Conservation (phyloP, 768 basidiomycete genomes). For the Pulveroboletus sp. region DNA sequence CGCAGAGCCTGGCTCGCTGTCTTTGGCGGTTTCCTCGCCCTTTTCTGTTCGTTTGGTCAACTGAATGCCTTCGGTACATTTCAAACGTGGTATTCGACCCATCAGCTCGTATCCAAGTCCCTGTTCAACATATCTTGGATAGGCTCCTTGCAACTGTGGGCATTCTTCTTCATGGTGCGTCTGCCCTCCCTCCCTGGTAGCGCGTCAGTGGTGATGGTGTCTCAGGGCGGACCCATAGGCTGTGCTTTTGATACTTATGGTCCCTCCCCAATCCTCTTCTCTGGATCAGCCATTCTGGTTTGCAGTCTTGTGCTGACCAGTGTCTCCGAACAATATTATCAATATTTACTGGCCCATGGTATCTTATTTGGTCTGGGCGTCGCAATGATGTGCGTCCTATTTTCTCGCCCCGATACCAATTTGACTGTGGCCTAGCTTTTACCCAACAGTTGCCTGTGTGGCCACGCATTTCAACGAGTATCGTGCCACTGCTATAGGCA, state of each 20-base stretch:
- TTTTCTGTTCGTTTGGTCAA: conserved; percentile 69
- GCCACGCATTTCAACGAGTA: conserved; percentile 61
- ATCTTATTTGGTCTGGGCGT: conserved; percentile 61
- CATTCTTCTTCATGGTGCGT: conserved; percentile 65
- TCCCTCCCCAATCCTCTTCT: conserved; percentile 47
- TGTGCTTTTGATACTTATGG: conserved; percentile 57
- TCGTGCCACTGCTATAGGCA: conserved; percentile 66
- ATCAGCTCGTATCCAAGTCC: conserved; percentile 49
- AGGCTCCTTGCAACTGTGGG: conserved; percentile 62
- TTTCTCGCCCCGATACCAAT: neutral
- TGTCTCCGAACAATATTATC: conserved; percentile 51
- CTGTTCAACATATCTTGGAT: conserved; percentile 66
- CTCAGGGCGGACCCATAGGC: conserved; percentile 59
- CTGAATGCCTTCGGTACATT: conserved; percentile 71
- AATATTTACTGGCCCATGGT: conserved; percentile 61
- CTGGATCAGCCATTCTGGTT: conserved; percentile 46
- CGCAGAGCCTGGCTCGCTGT: conserved; percentile 45
- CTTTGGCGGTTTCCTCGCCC: conserved; percentile 58
- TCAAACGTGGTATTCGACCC: conserved; percentile 59
- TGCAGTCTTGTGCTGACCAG: conserved; percentile 58
- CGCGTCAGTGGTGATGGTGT: conserved; percentile 1
- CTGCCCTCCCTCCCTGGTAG: neutral
- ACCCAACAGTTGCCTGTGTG: conserved; percentile 62
- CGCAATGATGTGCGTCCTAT: conserved; percentile 51
- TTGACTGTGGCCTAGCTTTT: conserved; percentile 46